Conservation (phyloP, 768 basidiomycete genomes). For the Russula sp. region DNA sequence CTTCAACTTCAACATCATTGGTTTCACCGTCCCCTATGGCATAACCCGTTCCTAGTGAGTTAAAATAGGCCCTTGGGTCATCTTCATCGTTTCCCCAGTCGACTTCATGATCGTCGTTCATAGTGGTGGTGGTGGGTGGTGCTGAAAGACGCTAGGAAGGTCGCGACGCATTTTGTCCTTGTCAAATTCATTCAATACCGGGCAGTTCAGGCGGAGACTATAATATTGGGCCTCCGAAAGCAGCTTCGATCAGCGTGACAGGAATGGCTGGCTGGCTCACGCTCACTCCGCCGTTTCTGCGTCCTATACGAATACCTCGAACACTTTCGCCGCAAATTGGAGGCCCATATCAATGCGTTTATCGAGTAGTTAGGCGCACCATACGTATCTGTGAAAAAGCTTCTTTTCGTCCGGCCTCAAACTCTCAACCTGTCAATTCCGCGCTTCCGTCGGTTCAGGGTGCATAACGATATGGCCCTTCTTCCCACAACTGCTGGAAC, state of each 20-base stretch:
- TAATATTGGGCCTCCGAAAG: slow-evolving; percentile 1
- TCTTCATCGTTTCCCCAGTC: slow-evolving; percentile 62
- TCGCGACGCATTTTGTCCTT: neutral
- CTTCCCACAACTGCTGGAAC: slow-evolving; percentile 25
- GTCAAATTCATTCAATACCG: neutral
- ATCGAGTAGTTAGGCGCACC: neutral
- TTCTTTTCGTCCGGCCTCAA: neutral
- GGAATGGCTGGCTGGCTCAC: too few species aligned
- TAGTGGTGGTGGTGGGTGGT: slow-evolving; percentile 26
- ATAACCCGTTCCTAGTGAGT: slow-evolving; percentile 21
- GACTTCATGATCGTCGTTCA: slow-evolving; percentile 62
- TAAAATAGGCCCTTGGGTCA: slow-evolving; percentile 22
- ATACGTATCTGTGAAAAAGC: neutral
- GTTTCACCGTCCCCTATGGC: slow-evolving; percentile 15
- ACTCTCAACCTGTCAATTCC: slow-evolving; percentile 19
- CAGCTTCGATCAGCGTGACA: neutral
- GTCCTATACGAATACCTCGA: neutral
- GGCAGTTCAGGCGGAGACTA: slow-evolving; percentile 10
- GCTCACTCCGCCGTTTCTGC: too few species aligned
- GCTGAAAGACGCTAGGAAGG: slow-evolving; percentile 16
- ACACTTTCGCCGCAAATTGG: neutral
- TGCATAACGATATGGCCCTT: slow-evolving; percentile 23
- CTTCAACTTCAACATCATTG: slow-evolving; percentile 48
- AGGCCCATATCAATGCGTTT: slow-evolving; percentile 7
- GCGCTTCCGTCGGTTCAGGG: slow-evolving; percentile 21